phyloP scores from a whole-genome alignment of 163 green algal genomes.

The Prototheca wickerhamii region DNA sequence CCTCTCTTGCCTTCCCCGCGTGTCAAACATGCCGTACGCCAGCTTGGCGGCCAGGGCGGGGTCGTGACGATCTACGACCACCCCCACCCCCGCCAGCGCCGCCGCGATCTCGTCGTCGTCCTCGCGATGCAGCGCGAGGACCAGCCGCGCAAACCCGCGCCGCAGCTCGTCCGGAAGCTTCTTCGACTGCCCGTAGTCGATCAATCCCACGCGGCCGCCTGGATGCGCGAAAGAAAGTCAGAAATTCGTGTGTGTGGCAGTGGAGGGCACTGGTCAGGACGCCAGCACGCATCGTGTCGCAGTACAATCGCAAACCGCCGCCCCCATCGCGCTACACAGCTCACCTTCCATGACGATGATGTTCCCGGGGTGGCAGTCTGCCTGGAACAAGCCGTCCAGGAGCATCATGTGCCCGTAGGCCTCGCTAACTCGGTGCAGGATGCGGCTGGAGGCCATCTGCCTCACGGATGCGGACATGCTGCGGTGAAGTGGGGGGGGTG shows the following conservation, averaged over 20 bases:
- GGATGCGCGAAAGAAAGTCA: too few relatives aligned
- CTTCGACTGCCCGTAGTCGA: conserved; percentile 91
- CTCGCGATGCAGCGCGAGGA: conserved; percentile 50
- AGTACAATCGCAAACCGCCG: background rate
- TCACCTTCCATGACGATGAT: conserved; percentile 67
- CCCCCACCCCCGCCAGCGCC: conserved; percentile 41
- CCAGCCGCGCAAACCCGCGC: conserved; percentile 56
- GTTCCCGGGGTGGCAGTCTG: conserved; percentile 76
- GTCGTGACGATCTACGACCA: conserved; percentile 48
- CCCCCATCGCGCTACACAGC: background rate
- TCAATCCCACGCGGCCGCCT: conserved; percentile 61
- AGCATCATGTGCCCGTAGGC: conserved; percentile 89
- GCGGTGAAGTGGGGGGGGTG: too few relatives aligned
- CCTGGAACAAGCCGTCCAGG: conserved; percentile 72
- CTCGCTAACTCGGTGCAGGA: conserved; percentile 61
- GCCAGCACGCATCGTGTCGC: background rate
- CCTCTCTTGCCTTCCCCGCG: conserved; percentile 34
- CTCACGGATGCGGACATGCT: conserved; percentile 19
- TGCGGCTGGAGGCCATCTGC: conserved; percentile 23
- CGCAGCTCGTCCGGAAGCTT: conserved; percentile 59
- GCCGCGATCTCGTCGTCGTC: conserved; percentile 28
- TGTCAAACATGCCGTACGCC: conserved; percentile 89
- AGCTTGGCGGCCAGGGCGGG: conserved; percentile 46
- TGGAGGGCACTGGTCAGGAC: background rate
- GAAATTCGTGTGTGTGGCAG: too few relatives aligned